These are phyloP conservation scores for Aspergillus versicolor DNA, from an alignment of 2,329 filamentous ascomycete species.

Conservation along the genomic window DNA sequence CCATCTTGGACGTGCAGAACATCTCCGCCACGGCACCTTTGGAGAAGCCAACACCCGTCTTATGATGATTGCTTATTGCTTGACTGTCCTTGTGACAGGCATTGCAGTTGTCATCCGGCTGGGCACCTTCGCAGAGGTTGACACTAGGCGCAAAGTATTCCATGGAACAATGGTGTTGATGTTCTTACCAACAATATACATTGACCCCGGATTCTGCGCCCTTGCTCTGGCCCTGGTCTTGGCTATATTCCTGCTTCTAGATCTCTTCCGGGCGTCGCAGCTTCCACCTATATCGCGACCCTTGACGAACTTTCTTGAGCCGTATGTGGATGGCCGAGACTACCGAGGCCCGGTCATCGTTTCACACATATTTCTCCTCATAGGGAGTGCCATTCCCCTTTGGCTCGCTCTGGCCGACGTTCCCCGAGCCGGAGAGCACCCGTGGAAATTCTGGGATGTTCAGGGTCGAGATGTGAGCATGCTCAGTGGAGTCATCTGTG, in stretches of 20 bases:
- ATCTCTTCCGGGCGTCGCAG: slow-evolving; percentile 86
- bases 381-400: slow-evolving; percentile 90
- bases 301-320: slow-evolving; percentile 81
- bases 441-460: slow-evolving; percentile 73
- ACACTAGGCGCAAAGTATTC: slow-evolving; percentile 94
- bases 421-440: slow-evolving; percentile 54
- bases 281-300: slow-evolving; percentile 85
- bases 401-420: slow-evolving; percentile 81
- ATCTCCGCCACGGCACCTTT: slow-evolving; percentile 62
- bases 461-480: slow-evolving; percentile 75
- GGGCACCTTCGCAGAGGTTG: slow-evolving; percentile 79
- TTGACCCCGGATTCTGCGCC: slow-evolving; percentile 81
- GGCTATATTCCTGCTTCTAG: slow-evolving; percentile 81
- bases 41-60: slow-evolving; percentile 83
- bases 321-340: slow-evolving; percentile 92
- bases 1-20: slow-evolving; percentile 61
- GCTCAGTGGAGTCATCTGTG: slow-evolving; percentile 88
- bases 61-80: slow-evolving; percentile 71
- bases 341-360: slow-evolving; percentile 92
- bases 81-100: slow-evolving; percentile 66
- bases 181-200: slow-evolving; percentile 80
- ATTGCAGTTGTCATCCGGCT: slow-evolving; percentile 73
- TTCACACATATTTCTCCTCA: slow-evolving; percentile 90
- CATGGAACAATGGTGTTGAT: slow-evolving; percentile 98
- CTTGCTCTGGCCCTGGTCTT: slow-evolving; percentile 78